phyloP scores from a whole-genome alignment of 2,329 filamentous ascomycete species.

The Colletotrichum sp. region DNA sequence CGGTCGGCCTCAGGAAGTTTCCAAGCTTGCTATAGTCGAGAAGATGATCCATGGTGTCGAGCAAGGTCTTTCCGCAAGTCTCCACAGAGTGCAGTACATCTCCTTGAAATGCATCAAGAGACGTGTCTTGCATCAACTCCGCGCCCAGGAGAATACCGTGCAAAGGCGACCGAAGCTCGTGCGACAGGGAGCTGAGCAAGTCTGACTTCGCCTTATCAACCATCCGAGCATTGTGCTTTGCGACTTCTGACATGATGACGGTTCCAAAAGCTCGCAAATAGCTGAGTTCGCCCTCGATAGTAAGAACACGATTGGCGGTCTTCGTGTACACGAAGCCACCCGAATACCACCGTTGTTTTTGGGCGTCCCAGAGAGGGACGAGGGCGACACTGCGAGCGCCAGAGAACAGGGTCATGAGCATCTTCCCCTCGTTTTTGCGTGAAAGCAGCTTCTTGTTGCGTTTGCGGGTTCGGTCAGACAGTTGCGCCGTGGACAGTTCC shows the following conservation, averaged over 20 bases:
- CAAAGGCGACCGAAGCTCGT: slow-evolving; percentile 65
- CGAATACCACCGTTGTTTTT: slow-evolving; percentile 52
- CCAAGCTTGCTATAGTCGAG: slow-evolving; percentile 48
- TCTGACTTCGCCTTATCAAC: slow-evolving; percentile 58
- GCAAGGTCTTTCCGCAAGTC: slow-evolving; percentile 47
- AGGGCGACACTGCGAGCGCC: slow-evolving; percentile 50
- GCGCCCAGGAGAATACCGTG: slow-evolving; percentile 63
- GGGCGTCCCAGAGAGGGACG: slow-evolving; percentile 52
- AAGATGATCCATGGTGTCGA: slow-evolving; percentile 55
- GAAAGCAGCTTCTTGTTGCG: not conserved
- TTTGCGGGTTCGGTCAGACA: not conserved
- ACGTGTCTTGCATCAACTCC: slow-evolving; percentile 58
- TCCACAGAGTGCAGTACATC: slow-evolving; percentile 49
- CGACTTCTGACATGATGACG: slow-evolving; percentile 61
- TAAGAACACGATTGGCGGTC: slow-evolving; percentile 46
- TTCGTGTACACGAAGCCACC: slow-evolving; percentile 56
- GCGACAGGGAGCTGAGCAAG: slow-evolving; percentile 64
- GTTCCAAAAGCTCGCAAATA: slow-evolving; percentile 57
- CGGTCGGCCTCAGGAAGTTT: slow-evolving; percentile 26
- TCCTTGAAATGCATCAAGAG: slow-evolving; percentile 45
- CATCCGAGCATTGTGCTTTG: slow-evolving; percentile 42
- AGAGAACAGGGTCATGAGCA: slow-evolving; percentile 41
- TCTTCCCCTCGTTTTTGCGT: slow-evolving; percentile 28
- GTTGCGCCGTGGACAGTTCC: no score
- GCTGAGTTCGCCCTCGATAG: slow-evolving; percentile 51